Base-by-base conservation (phyloP, 1,139 yeast genomes). In the Magnusiomyces magnusii region DNA sequence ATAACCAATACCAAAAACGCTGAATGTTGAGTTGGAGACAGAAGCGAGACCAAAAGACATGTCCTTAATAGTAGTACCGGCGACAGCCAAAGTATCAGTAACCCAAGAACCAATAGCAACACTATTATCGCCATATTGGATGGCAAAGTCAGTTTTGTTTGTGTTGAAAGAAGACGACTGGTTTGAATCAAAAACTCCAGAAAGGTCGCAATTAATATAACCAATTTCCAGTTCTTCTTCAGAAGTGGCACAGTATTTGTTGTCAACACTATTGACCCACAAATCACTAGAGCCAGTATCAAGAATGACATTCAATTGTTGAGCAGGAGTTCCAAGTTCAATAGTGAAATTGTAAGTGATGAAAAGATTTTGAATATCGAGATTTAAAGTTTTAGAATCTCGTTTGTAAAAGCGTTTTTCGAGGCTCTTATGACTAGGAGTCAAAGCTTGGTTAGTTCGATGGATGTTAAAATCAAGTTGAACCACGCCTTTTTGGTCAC, bases 281-380 rank as follows among this genome's bases (percentile, higher is more conserved):
- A 85, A 72, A 69, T 85, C 91, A 7, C 87, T 77, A 1, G 88
- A 83, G 0, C 90, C 90, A 3, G 90, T 84, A 67, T 85, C 91
- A 51, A 86, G 70, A 61, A 83, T 72, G 1, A 84, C 83, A 5
- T 74, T 74, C 36, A 85, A 78, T 10, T 75, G 68, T 64, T 82
- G 84, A 0, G 75, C 68, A 7, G 83, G 78, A 0, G 87, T 78
- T 2, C 93, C 92, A 21, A 86, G 66, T n/a, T 69, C 67, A 19
- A 83, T 60, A 13, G 74, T 71, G 5, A 79, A 72, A 17, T 77
- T 71, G 66, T 80, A 81, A 61, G 69, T 66, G 23, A 70, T 66
- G 51, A 69, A 67, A 52, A 66, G 64, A 61, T 71, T 71, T 3
- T 23, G 17, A 5, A 44, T 7, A 9, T 5, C 15, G 5, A 23